A percentile compares a stretch with the other conserved stretches of the same genome.
Conservation (phyloP, 352 stramenopile species). For the Phytophthora capsici region DNA sequence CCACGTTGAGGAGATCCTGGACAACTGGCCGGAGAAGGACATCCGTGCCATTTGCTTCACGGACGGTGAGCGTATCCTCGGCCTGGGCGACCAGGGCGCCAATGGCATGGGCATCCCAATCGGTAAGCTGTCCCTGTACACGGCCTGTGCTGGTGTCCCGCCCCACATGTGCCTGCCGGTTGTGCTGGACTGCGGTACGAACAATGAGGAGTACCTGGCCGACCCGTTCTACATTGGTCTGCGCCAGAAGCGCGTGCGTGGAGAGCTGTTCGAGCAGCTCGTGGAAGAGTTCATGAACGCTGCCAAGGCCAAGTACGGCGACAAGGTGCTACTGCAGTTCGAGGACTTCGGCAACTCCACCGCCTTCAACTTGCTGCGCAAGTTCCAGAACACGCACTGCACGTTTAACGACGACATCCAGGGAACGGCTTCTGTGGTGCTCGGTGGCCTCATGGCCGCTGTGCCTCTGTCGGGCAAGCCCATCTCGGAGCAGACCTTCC, state of each 20-base stretch:
- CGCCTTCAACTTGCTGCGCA: constrained; percentile 84
- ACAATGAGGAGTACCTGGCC: constrained; percentile 93
- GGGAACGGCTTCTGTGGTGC: constrained; percentile 77
- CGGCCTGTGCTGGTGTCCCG: constrained; percentile 93
- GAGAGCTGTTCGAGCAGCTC: constrained; percentile 93
- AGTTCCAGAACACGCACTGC: constrained; percentile 86
- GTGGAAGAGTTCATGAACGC: constrained; percentile 97
- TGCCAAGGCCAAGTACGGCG: constrained; percentile 90
- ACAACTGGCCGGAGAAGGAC: constrained; percentile 97
- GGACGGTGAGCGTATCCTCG: constrained; percentile 95
- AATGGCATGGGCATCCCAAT: constrained; percentile 94
- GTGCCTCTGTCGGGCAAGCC: constrained; percentile 74
- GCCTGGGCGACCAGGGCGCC: constrained; percentile 95
- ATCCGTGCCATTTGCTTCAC: constrained; percentile 97
- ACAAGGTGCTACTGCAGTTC: constrained; percentile 86
- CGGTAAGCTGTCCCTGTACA: constrained; percentile 96
- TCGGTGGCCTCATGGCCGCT: constrained; percentile 80
- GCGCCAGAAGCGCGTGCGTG: constrained; percentile 87
- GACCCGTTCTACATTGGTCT: constrained; percentile 97
- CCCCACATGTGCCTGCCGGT: constrained; percentile 94
- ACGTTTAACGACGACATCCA: constrained; percentile 99
- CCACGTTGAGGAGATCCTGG: constrained; percentile 89
- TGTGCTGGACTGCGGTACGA: constrained; percentile 95
- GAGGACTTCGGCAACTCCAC: constrained; percentile 91
- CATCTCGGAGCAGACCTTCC: constrained; percentile 94